Percentiles rank a stretch among this genome's conserved stretches.
phyloP scores from a whole-genome alignment of 2,329 filamentous ascomycete species.

The Drechslerella dactyloides region DNA sequence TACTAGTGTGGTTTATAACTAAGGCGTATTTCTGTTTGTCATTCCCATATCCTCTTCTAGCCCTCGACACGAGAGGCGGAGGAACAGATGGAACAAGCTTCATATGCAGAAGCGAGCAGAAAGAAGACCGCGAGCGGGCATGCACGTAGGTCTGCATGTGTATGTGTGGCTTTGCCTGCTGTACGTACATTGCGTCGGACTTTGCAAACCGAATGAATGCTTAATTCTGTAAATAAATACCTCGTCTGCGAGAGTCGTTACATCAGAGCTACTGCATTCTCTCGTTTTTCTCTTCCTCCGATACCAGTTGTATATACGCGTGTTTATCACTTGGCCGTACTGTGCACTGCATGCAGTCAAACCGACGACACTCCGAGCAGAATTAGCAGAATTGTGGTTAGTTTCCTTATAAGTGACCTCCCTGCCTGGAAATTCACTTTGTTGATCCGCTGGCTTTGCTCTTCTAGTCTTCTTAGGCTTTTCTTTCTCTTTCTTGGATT shows the following conservation, averaged over 20 bases:
- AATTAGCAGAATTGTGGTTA: conserved; percentile 3
- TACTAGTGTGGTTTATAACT: background rate
- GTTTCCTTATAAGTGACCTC: conserved; percentile 4
- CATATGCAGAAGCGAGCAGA: background rate
- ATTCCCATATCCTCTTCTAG: conserved; percentile 33
- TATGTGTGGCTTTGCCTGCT: conserved; percentile 42
- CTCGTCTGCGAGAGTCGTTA: conserved; percentile 36
- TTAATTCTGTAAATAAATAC: too few species aligned
- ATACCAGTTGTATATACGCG: too few species aligned
- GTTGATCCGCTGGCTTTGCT: background rate
- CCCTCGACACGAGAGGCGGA: conserved; percentile 35
- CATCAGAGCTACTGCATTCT: background rate
- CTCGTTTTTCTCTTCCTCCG: too few species aligned
- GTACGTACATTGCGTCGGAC: too few species aligned
- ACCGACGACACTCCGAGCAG: conserved; percentile 50
- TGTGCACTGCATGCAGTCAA: background rate
- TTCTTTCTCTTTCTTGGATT: background rate
- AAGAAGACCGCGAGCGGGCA: conserved; percentile 2
- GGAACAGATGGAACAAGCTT: conserved; percentile 3
- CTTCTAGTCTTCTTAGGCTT: conserved; percentile 10
- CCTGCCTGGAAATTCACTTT: background rate
- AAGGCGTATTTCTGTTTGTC: conserved; percentile 28
- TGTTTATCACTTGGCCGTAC: background rate
- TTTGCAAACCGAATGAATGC: conserved; percentile 25
- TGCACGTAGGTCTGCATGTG: background rate